A percentile compares a stretch with the other conserved stretches of the same genome.
phyloP scores from a whole-genome alignment of 306 rosid species.

The Sindora glabra region DNA sequence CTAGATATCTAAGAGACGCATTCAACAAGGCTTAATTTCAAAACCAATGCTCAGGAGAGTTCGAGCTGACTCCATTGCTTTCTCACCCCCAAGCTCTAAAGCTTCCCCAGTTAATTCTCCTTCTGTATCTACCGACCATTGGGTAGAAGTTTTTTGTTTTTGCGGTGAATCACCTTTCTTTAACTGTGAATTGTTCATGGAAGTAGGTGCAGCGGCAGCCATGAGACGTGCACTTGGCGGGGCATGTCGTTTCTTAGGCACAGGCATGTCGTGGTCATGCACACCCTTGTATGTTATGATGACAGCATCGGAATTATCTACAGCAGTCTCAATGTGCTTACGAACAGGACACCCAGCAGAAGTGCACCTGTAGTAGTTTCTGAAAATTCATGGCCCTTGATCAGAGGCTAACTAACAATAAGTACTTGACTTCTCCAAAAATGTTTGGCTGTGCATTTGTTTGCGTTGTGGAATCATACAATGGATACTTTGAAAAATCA shows the following conservation, averaged over 20 bases:
- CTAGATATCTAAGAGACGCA: too few relatives aligned
- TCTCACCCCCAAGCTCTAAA: conserved; percentile 92
- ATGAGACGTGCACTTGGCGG: conserved; percentile 77
- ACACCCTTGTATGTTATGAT: conserved; percentile 87
- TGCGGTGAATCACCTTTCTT: conserved; percentile 31
- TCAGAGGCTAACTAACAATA: background rate
- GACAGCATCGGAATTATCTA: conserved; percentile 58
- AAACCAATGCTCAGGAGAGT: conserved; percentile 97
- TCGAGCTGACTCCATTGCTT: conserved; percentile 96
- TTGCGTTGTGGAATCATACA: background rate
- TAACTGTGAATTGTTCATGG: conserved; percentile 48
- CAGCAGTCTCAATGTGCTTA: conserved; percentile 80
- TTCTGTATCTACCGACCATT: conserved; percentile 78
- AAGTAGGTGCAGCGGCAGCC: conserved; percentile 73
- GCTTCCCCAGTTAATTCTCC: conserved; percentile 96
- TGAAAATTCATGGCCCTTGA: conserved; percentile 36
- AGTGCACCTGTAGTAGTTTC: conserved; percentile 98
- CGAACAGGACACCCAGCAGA: conserved; percentile 99
- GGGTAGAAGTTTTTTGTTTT: conserved; percentile 39
- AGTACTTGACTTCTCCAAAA: background rate
- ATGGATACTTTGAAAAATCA: background rate
- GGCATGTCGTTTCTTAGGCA: conserved; percentile 87
- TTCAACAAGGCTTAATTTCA: conserved; percentile 95
- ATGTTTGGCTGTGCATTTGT: background rate
- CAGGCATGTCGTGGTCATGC: conserved; percentile 93